Conservation (phyloP, 768 basidiomycete species). For the Calocybe cyanea region DNA sequence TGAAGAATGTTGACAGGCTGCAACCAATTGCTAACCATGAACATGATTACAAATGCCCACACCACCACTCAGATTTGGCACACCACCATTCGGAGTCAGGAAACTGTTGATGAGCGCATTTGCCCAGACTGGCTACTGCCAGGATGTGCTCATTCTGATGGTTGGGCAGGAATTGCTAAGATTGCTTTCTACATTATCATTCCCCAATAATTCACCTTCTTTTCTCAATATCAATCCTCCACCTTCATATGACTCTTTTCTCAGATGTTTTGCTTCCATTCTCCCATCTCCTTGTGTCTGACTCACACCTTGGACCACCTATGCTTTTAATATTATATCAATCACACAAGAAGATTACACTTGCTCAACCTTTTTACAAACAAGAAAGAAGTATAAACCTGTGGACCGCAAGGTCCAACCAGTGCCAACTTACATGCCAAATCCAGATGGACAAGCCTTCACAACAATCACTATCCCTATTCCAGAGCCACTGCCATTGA, state of each 20-base stretch:
- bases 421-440: constrained; percentile 21
- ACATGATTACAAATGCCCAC: no score
- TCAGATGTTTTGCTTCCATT: constrained; percentile 3
- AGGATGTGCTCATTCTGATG: no score
- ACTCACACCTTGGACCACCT: constrained; percentile 6
- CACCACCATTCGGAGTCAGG: no score
- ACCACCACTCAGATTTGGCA: no score
- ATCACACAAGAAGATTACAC: neutral
- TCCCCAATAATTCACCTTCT: no score
- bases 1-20: no score
- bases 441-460: constrained; percentile 15
- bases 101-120: no score
- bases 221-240: no score
- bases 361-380: constrained; percentile 1
- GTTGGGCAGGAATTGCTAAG: no score
- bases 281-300: neutral
- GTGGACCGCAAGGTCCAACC: constrained; percentile 22
- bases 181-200: no score
- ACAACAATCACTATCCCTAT: constrained; percentile 13
- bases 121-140: no score
- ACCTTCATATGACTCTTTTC: constrained; percentile 10
- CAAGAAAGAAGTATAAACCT: constrained; percentile 17
- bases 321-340: constrained; percentile 5
- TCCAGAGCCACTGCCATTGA: constrained; percentile 1
- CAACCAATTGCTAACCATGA: no score